Base-by-base conservation (phyloP, 2,329 filamentous ascomycete species). In the Didymella glomerata region DNA sequence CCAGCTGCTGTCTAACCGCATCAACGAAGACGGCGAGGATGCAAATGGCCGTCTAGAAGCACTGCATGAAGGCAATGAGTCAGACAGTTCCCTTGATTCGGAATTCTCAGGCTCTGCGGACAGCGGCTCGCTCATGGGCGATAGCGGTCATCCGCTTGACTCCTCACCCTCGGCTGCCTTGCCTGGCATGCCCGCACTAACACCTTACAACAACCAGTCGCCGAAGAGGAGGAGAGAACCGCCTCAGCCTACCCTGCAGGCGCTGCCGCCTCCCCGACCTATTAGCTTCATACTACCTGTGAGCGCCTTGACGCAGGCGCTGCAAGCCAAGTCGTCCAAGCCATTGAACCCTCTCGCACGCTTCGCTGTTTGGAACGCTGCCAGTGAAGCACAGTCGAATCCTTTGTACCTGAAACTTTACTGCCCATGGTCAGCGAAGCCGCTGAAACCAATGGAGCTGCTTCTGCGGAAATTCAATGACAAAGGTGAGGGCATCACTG, bases 371-470 rank as follows among this genome's bases (percentile, higher is more conserved):
- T 83, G 92, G 36, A 92, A 89, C 56, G 92, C 91, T 0, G 89
- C 93, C 72, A 91, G 90, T 18, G 91, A 93, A 61, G 85, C 89
- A 7, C 71, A 76, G 30, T 68, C 71, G 16, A 90, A 89, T 48
- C 91, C 91, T 2, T 82, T 95, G 20, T 87, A 86, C 66, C 84
- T 95, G 62, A 90, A 90, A 55, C 90, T 96, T 40, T 94, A 92
- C 74, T 88, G 86, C 7, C 88, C 90, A 0, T 91, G 89, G 65
- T 90, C 89, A 16, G 83, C 84, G 13, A 85, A 85, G 24, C 82
- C 88, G 0, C 84, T 83, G 16, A 87, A 87, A 65, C 86, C 89
- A 0, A 86, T 88, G 46, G 89, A 93, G 70, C 86, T 94, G 3
- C 84, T 90, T 16, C 88, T 94, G 47, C 83, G 88, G 24, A 86